Evolutionary conservation across 805 yeast genomes (phyloP).

Genomic region (Teunomyces pallodes): DNA sequence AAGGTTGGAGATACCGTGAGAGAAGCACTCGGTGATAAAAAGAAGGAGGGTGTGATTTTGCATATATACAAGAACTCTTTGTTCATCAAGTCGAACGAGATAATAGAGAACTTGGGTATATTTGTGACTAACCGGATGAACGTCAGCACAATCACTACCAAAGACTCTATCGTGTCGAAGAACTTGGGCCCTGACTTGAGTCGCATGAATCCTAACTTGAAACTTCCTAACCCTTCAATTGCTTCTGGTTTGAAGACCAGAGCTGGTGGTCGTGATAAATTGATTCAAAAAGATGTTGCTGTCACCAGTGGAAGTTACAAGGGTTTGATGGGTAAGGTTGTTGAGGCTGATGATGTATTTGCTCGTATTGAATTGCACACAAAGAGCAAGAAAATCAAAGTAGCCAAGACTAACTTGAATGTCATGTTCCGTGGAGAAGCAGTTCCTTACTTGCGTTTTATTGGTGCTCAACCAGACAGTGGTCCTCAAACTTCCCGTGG

Average conservation of each 20-base stretch:
- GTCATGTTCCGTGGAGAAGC: constrained; percentile 69
- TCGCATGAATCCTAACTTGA: constrained; percentile 80
- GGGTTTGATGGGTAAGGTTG: constrained; percentile 90
- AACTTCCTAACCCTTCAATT: constrained; percentile 55
- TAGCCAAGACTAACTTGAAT: constrained; percentile 73
- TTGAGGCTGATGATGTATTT: constrained; percentile 86
- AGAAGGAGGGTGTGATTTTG: constrained; percentile 82
- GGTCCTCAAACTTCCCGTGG: constrained; percentile 12
- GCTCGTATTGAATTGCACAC: constrained; percentile 95
- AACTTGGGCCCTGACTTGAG: constrained; percentile 64
- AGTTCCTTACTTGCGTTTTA: constrained; percentile 75
- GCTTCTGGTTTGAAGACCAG: constrained; percentile 48
- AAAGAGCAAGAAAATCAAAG: constrained; percentile 81
- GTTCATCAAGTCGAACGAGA: constrained; percentile 77
- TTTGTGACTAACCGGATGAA: constrained; percentile 75
- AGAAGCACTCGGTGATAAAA: constrained; percentile 62
- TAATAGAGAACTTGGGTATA: constrained; percentile 85
- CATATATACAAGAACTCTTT: constrained; percentile 81
- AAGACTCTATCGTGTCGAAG: constrained; percentile 63
- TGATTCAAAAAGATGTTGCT: constrained; percentile 80
- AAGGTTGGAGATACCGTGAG: constrained; percentile 91
- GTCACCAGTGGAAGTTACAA: constrained; percentile 91
- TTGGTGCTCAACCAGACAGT: constrained; percentile 44
- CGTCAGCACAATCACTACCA: constrained; percentile 81
- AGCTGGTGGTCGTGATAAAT: constrained; percentile 74